Evolutionary conservation across 2,329 filamentous ascomycete genomes (phyloP), one percentile per base, ranked within the genome.

Genomic region (Pseudogymnoascus sp.): DNA sequence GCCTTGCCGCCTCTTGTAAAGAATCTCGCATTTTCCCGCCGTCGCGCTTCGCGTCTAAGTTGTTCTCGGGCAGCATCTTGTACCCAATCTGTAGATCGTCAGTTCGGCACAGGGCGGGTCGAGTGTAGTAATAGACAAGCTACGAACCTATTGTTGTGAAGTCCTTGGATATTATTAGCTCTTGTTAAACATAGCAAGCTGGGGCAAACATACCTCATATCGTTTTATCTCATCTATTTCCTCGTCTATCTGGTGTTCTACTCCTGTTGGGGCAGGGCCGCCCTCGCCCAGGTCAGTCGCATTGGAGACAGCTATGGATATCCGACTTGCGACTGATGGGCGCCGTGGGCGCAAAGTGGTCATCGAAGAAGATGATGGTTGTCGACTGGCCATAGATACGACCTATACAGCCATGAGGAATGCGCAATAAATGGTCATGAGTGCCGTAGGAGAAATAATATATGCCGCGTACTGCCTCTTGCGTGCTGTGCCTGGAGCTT

Each of bases 201-300:
- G 58, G 64, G 59, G 55, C 33, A 66, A 59, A 25, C 31, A 29
- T 74, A 87, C 85, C 78, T 96, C 94, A 77, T 99, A 99, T 78
- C 93, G 85, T 78, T 97, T 97, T 74, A 99, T 97, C 79, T 97
- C 89, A 27, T 90, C 92, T 72, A 99, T 96, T 78, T 99, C 94
- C 72, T 97, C 92, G 65, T 92, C 89, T 67, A 96, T 91, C 65
- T 88, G 85, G 65, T 87, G 84, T 70, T 90, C 84, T 62, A 81
- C 84, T 29, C 79, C 74, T 35, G 74, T 80, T 9, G 79, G 76
- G 58, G 79, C 77, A 64, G 77, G 77, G 15, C 77, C 76, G 64
- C 79, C 77, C 64, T 87, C 82, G 65, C 85, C 86, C 66, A 80
- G 81, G 73, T 91, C 88, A 55, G 48, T 55, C 48, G 48, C 48